phyloP scores from a whole-genome alignment of 257 asterid species.

The Ilex aquifolium region DNA sequence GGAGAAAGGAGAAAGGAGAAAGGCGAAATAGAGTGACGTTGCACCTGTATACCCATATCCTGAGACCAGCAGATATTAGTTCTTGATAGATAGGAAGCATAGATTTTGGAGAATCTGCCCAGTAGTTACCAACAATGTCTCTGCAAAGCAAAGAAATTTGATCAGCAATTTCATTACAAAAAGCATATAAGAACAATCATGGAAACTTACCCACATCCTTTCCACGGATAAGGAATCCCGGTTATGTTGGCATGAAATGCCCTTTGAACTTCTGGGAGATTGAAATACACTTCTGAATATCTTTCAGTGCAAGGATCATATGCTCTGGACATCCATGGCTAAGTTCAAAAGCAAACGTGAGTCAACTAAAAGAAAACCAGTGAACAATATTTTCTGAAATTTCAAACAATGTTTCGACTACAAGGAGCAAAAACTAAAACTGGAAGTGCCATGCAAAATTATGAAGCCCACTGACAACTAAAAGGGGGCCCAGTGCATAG shows the following conservation, averaged over 20 bases:
- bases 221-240: conserved; percentile 63
- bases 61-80: conserved; percentile 71
- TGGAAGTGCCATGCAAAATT: too few species aligned
- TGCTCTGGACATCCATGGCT: conserved; percentile 96
- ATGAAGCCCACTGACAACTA: too few species aligned
- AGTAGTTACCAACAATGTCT: conserved; percentile 62
- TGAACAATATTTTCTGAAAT: background rate
- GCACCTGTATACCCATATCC: conserved; percentile 97
- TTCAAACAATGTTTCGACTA: background rate
- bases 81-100: conserved; percentile 92
- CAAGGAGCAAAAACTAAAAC: too few species aligned
- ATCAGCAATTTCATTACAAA: background rate
- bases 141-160: conserved; percentile 37
- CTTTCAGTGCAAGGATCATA: conserved; percentile 93
- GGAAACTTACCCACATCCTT: conserved; percentile 72
- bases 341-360: conserved; percentile 14
- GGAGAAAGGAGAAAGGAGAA: background rate
- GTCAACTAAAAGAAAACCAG: background rate
- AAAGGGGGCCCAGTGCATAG: too few species aligned
- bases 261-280: conserved; percentile 80
- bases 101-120: conserved; percentile 90
- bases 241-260: conserved; percentile 88
- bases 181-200: background rate
- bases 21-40: background rate
- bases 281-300: conserved; percentile 62